Percentiles rank a stretch among this genome's conserved stretches.
phyloP scores from a whole-genome alignment of 1,139 yeast species.

The Candida glucosophila region DNA sequence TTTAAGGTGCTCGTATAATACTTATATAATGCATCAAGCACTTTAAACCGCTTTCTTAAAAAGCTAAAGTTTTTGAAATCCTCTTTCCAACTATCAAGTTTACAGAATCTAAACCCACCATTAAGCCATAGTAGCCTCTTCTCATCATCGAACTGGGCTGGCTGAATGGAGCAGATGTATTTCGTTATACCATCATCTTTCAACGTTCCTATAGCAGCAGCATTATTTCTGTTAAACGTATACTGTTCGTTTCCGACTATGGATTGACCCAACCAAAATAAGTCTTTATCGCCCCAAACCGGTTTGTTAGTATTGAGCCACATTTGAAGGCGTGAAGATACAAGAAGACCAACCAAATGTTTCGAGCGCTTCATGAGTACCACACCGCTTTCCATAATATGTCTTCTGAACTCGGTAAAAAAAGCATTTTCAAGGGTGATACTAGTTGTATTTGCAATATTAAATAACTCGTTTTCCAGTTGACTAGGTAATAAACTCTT shows the following conservation, averaged over 20 bases:
- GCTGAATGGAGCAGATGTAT: slow-evolving; percentile 33
- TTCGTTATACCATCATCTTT: slow-evolving; percentile 12
- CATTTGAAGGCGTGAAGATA: slow-evolving; percentile 22
- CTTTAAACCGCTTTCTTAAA: slow-evolving; percentile 1
- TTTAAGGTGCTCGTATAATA: background rate
- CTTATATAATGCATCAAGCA: background rate
- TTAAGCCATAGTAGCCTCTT: slow-evolving; percentile 24
- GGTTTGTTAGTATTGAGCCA: slow-evolving; percentile 15
- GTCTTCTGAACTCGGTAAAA: slow-evolving; percentile 20
- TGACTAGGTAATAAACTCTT: slow-evolving; percentile 20
- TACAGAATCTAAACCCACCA: slow-evolving; percentile 24
- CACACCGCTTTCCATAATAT: slow-evolving; percentile 27
- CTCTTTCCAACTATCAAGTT: slow-evolving; percentile 4
- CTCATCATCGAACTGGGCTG: slow-evolving; percentile 33
- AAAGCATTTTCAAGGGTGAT: slow-evolving; percentile 15
- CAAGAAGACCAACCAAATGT: slow-evolving; percentile 20
- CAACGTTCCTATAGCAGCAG: slow-evolving; percentile 27
- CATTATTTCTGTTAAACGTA: slow-evolving; percentile 17
- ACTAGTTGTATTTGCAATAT: slow-evolving; percentile 20
- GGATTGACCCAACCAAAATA: slow-evolving; percentile 27
- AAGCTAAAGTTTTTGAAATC: slow-evolving; percentile 1
- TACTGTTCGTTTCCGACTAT: slow-evolving; percentile 25
- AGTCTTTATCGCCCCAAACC: slow-evolving; percentile 27
- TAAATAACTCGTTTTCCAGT: slow-evolving; percentile 20
- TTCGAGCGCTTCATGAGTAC: slow-evolving; percentile 16